Conservation (phyloP, 1,284 basidiomycete species). For the Puccinia horiana region DNA sequence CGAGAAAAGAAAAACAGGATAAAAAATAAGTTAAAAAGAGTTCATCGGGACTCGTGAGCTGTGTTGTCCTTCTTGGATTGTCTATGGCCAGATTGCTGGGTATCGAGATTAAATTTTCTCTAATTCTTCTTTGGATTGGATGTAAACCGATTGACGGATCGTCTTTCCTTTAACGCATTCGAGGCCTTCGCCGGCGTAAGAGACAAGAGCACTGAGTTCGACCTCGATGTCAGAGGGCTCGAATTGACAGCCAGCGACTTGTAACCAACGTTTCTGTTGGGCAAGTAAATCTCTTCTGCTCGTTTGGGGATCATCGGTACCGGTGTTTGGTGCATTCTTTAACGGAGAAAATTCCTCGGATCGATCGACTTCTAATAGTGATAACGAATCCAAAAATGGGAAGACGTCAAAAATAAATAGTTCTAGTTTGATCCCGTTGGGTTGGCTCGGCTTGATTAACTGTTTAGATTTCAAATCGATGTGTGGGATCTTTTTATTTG, state of each 20-base stretch:
- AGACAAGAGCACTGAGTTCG: conserved; percentile 83
- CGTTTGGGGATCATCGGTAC: conserved; percentile 89
- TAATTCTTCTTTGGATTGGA: conserved; percentile 20
- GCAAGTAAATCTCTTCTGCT: conserved; percentile 83
- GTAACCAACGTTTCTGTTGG: conserved; percentile 85
- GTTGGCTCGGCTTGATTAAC: conserved; percentile 74
- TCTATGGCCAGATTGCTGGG: not conserved
- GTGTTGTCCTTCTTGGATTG: too few relatives aligned
- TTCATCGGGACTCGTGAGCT: too few relatives aligned
- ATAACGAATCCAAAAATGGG: conserved; percentile 80
- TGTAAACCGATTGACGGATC: conserved; percentile 60
- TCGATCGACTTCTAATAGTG: conserved; percentile 84
- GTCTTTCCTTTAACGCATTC: conserved; percentile 75
- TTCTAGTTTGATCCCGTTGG: conserved; percentile 99
- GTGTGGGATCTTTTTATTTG: conserved; percentile 92
- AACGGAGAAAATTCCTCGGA: conserved; percentile 91
- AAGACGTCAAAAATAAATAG: conserved; percentile 99
- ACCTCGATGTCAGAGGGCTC: conserved; percentile 71
- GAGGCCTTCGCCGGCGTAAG: conserved; percentile 89
- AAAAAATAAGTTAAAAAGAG: too few relatives aligned
- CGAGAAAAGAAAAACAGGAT: too few relatives aligned
- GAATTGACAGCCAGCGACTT: conserved; percentile 74
- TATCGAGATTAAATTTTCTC: conserved; percentile 23
- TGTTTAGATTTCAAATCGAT: conserved; percentile 70
- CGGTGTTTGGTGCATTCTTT: conserved; percentile 94